Evolutionary conservation across 202 grass and related monocot genomes (phyloP).

Genomic region (Setaria viridis): DNA sequence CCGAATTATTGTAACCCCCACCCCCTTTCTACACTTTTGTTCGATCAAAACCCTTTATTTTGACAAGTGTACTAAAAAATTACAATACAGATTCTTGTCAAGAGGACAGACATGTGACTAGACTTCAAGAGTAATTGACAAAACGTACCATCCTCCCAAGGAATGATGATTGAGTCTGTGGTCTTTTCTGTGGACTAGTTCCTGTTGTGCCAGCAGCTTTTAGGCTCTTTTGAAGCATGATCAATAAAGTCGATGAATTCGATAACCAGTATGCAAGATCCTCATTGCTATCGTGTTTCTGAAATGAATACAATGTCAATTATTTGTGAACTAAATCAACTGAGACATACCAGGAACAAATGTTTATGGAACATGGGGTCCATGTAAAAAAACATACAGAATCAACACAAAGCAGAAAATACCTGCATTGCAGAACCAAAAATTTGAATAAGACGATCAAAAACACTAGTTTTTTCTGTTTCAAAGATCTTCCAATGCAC

Average conservation of each 20-base stretch:
- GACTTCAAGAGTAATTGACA: neutral
- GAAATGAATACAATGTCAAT: slow-evolving; percentile 39
- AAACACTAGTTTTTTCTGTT: slow-evolving; percentile 90
- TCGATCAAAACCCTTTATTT: slow-evolving; percentile 8
- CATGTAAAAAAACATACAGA: slow-evolving; percentile 20
- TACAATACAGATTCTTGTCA: slow-evolving; percentile 2
- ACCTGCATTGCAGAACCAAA: slow-evolving; percentile 89
- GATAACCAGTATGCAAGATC: slow-evolving; percentile 98
- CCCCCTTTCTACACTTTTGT: neutral
- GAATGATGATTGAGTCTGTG: slow-evolving; percentile 69
- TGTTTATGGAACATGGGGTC: slow-evolving; percentile 12
- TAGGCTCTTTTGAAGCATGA: slow-evolving; percentile 90
- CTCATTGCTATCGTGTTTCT: slow-evolving; percentile 80
- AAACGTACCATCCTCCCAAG: slow-evolving; percentile 76
- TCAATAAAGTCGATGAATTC: slow-evolving; percentile 90
- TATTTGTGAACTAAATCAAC: slow-evolving; percentile 21
- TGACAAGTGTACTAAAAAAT: slow-evolving; percentile 23
- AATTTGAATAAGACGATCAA: slow-evolving; percentile 86
- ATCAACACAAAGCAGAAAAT: slow-evolving; percentile 32
- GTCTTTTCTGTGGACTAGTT: slow-evolving; percentile 60
- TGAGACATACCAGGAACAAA: slow-evolving; percentile 9
- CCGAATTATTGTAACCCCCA: neutral
- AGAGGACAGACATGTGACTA: slow-evolving; percentile 4
- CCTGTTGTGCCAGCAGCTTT: slow-evolving; percentile 59
- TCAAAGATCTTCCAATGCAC: slow-evolving; percentile 96